Evolutionary conservation across 139 green algal species (phyloP).

Genomic region (Coelastrella sp.): DNA sequence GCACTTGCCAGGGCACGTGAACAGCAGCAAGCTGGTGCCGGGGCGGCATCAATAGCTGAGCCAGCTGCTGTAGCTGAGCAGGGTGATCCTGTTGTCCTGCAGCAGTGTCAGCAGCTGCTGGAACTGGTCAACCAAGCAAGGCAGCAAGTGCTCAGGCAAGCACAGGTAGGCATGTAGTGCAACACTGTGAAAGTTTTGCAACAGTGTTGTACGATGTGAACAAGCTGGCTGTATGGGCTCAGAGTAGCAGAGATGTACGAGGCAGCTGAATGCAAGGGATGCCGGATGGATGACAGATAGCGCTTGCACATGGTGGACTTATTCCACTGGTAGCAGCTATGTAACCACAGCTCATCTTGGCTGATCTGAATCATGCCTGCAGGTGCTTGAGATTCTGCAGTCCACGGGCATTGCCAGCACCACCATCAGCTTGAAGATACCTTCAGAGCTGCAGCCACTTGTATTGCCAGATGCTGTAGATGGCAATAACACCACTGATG

Average conservation of each 20-base stretch:
- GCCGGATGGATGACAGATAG: too few species aligned
- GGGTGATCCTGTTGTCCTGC: not conserved
- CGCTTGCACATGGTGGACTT: too few species aligned
- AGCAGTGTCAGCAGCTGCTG: slow-evolving; percentile 37
- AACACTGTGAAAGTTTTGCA: not conserved
- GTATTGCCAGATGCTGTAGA: not conserved
- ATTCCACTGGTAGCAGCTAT: too few species aligned
- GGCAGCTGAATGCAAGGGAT: too few species aligned
- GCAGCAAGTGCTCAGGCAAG: slow-evolving; percentile 26
- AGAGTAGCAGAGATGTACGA: too few species aligned
- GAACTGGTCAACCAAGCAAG: not conserved
- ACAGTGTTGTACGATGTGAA: too few species aligned
- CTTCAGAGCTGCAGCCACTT: not conserved
- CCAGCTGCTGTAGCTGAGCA: too few species aligned
- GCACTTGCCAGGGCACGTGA: not conserved
- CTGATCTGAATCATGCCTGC: not conserved
- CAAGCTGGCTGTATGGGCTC: too few species aligned
- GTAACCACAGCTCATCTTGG: too few species aligned
- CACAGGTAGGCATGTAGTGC: not conserved
- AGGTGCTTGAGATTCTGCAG: slow-evolving; percentile 47
- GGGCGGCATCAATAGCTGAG: too few species aligned
- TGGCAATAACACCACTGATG: not conserved
- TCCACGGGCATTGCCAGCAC: not conserved
- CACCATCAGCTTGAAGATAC: not conserved
- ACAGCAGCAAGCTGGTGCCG: not conserved